These are phyloP conservation scores for Pseudomonodictys pantanalensis DNA, from an alignment of 495 filamentous ascomycete genomes.

Conservation along the genomic window DNA sequence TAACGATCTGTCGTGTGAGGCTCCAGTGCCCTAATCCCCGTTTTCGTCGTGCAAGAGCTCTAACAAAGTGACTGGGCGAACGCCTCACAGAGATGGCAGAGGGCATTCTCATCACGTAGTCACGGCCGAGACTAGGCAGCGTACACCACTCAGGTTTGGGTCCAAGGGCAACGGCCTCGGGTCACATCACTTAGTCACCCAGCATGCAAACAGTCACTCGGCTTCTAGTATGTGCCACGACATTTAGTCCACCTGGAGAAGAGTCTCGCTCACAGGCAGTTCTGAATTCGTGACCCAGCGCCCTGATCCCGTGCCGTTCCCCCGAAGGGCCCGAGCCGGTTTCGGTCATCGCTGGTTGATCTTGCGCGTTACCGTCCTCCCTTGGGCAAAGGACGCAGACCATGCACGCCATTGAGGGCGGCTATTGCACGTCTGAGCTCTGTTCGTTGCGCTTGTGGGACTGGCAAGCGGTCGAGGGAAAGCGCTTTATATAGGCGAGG, in stretches of 20 bases:
- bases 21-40: too few species aligned
- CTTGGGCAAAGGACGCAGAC: background rate
- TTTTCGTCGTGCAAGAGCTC: too few species aligned
- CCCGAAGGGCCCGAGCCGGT: background rate
- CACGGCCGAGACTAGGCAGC: too few species aligned
- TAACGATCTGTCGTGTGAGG: too few species aligned
- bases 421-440: slow-evolving; percentile 22
- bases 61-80: too few species aligned
- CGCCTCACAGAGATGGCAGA: too few species aligned
- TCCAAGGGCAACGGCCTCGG: too few species aligned
- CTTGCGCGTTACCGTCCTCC: slow-evolving; percentile 11
- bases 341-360: background rate
- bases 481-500: background rate
- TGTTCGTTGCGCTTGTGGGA: slow-evolving; percentile 25
- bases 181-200: too few species aligned
- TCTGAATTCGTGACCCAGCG: slow-evolving; percentile 14
- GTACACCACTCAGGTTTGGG: too few species aligned
- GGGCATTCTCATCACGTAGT: too few species aligned
- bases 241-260: slow-evolving; percentile 22
- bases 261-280: slow-evolving; percentile 12
- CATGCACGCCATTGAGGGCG: slow-evolving; percentile 15
- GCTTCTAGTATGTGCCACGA: slow-evolving; percentile 8
- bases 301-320: background rate
- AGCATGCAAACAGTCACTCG: background rate
- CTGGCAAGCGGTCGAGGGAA: slow-evolving; percentile 1